phyloP scores from a whole-genome alignment of 306 rosid genomes.

The Cucurbita ficifolia region DNA sequence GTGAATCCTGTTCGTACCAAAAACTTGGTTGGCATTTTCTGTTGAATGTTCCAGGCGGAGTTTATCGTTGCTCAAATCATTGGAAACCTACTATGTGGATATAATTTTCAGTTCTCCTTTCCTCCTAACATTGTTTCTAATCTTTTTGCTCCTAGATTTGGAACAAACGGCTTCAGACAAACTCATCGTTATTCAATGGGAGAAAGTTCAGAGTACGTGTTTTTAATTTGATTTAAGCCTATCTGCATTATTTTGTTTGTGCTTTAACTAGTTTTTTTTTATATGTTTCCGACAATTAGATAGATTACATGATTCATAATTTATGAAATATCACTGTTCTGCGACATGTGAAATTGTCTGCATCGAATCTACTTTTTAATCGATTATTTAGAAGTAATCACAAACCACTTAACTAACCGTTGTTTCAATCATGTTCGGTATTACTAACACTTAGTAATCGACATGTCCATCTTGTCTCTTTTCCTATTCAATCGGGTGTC shows the following conservation, averaged over 20 bases:
- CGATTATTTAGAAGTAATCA: neutral
- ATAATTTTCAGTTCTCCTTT: neutral
- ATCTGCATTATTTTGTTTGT: neutral
- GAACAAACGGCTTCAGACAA: conserved; percentile 49
- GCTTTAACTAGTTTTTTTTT: neutral
- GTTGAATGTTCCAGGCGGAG: neutral
- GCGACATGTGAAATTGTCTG: neutral
- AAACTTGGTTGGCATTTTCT: neutral
- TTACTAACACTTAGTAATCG: no score
- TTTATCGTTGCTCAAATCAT: neutral
- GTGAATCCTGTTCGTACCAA: neutral
- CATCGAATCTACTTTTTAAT: neutral
- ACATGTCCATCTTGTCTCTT: neutral
- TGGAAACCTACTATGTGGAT: neutral
- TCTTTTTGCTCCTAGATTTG: conserved; percentile 35
- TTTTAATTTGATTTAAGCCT: neutral
- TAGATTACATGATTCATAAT: neutral
- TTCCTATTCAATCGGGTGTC: neutral
- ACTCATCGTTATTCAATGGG: conserved; percentile 63
- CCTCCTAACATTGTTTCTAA: neutral
- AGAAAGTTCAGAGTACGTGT: conserved; percentile 60
- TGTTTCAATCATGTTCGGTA: neutral
- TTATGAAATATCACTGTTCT: neutral
- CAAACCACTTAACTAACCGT: neutral
- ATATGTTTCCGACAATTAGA: neutral